These are phyloP conservation scores for Stephania japonica DNA, from an alignment of 164 flowering plant species.

Conservation along the genomic window DNA sequence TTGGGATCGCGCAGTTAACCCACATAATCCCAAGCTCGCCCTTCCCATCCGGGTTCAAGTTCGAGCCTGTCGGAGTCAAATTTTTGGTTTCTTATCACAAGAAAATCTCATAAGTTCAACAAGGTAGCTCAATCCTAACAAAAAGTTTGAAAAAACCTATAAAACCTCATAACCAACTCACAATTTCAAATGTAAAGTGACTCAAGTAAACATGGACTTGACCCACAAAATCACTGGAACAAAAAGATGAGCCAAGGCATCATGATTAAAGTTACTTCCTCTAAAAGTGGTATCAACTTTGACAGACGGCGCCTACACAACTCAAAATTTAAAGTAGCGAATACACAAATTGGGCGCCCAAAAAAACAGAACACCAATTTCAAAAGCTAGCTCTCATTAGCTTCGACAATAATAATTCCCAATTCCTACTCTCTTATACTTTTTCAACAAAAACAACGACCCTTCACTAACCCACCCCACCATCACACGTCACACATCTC, in stretches of 20 bases:
- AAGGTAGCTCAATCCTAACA: too few species aligned
- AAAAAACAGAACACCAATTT: background rate
- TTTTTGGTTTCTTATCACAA: too few species aligned
- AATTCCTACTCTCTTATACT: background rate
- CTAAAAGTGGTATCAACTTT: background rate
- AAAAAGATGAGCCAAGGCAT: background rate
- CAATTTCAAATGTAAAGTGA: background rate
- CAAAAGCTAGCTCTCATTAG: background rate
- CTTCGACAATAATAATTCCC: background rate
- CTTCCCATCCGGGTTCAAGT: too few species aligned
- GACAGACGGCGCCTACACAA: slow-evolving; percentile 8
- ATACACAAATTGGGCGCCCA: background rate
- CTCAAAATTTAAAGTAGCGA: slow-evolving; percentile 10
- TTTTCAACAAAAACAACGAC: slow-evolving; percentile 15
- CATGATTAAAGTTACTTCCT: background rate
- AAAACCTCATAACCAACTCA: background rate
- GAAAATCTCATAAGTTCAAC: too few species aligned
- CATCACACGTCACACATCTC: too few species aligned
- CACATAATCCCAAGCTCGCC: too few species aligned
- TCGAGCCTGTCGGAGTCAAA: too few species aligned
- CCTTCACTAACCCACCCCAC: background rate
- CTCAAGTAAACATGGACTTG: background rate
- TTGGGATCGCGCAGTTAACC: too few species aligned
- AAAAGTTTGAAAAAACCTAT: too few species aligned
- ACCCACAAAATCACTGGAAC: background rate